Evolutionary conservation across 352 stramenopile genomes (phyloP).

Genomic region (Globisporangium barbulae): DNA sequence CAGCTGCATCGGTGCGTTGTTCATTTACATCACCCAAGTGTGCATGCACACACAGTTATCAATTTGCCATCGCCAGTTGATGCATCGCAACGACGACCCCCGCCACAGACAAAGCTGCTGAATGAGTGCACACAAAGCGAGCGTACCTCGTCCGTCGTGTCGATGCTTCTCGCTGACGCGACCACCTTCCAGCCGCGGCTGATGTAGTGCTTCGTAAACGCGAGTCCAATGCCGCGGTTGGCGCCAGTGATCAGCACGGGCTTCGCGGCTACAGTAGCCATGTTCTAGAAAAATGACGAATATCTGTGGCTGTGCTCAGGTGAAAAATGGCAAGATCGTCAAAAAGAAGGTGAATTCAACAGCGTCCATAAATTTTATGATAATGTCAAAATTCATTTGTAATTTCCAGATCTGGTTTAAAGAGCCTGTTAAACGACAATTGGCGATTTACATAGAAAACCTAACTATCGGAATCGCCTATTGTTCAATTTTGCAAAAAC

Average conservation of each 20-base stretch:
- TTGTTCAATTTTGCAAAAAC: neutral
- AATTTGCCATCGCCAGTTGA: neutral
- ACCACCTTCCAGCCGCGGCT: conserved; percentile 30
- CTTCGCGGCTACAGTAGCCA: conserved; percentile 15
- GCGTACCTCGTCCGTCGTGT: conserved; percentile 17
- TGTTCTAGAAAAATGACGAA: conserved; percentile 1
- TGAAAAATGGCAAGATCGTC: no score
- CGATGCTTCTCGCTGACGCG: conserved; percentile 19
- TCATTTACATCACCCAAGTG: neutral
- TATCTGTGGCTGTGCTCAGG: neutral
- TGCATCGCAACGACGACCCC: neutral
- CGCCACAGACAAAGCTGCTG: neutral
- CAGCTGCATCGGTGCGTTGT: conserved; percentile 15
- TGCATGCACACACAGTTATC: neutral
- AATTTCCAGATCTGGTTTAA: no score
- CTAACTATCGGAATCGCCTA: no score
- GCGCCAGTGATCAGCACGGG: conserved; percentile 36
- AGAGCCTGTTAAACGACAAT: no score
- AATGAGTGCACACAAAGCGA: neutral
- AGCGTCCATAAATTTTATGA: no score
- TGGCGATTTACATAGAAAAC: no score
- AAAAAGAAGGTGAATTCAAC: no score
- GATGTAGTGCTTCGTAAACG: conserved; percentile 30
- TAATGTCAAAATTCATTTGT: no score
- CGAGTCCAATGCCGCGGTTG: conserved; percentile 34